Conservation (phyloP, 192 early-diverging fungal genomes). For the Coemansia sp. region DNA sequence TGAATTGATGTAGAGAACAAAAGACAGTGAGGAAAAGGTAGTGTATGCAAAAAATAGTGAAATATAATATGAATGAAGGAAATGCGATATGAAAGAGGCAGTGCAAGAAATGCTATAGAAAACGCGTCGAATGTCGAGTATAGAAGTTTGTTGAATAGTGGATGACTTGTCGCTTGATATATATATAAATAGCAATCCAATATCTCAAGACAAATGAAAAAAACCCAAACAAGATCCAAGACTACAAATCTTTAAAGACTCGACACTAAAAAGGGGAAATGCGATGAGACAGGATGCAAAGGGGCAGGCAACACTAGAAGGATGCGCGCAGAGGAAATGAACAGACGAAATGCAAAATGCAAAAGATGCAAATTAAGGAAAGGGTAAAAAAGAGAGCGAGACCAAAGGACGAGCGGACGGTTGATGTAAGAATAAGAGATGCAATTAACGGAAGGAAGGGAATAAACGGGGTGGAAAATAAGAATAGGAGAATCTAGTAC, state of each 20-base stretch:
- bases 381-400: neutral
- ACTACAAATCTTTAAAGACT: neutral
- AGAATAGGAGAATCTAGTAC: neutral
- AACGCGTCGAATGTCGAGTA: neutral
- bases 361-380: conserved; percentile 5
- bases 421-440: neutral
- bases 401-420: neutral
- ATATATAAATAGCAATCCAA: neutral
- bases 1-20: too few relatives aligned
- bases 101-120: neutral
- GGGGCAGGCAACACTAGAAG: neutral
- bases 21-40: too few relatives aligned
- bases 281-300: neutral
- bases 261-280: neutral
- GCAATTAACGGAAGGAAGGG: conserved; percentile 1
- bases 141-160: neutral
- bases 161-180: neutral
- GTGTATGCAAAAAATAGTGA: too few relatives aligned
- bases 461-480: conserved; percentile 3
- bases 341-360: neutral
- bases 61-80: neutral
- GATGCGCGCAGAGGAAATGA: conserved; percentile 1
- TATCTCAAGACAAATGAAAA: neutral
- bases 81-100: neutral
- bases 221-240: neutral